A percentile compares a stretch with the other conserved stretches of the same genome.
Conservation (phyloP, 805 yeast species). For the Saccharomycopsis capsularis region DNA sequence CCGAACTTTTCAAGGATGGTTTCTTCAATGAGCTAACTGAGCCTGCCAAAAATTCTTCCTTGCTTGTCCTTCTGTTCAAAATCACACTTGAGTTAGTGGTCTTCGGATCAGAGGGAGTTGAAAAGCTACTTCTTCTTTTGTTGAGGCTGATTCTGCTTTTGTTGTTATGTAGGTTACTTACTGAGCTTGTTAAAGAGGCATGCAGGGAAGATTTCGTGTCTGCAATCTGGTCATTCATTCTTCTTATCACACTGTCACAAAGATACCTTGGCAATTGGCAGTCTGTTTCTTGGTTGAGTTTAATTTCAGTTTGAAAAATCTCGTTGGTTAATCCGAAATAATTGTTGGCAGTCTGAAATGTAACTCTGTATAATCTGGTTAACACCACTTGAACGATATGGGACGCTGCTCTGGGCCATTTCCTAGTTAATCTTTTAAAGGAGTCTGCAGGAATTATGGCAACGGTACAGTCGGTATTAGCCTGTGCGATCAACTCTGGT, state of each 20-base stretch:
- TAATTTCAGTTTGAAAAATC: slow-evolving; percentile 67
- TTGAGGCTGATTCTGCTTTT: not conserved
- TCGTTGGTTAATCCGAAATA: slow-evolving; percentile 82
- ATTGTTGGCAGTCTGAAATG: slow-evolving; percentile 82
- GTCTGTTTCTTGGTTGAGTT: slow-evolving; percentile 45
- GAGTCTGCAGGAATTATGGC: slow-evolving; percentile 88
- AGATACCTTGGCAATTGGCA: slow-evolving; percentile 58
- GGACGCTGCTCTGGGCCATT: slow-evolving; percentile 83
- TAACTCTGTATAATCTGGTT: slow-evolving; percentile 80
- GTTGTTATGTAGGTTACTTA: not conserved
- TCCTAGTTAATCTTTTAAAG: slow-evolving; percentile 60
- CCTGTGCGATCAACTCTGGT: slow-evolving; percentile 60
- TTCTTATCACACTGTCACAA: slow-evolving; percentile 47
- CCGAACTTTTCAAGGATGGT: not conserved
- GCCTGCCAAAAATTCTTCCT: not conserved
- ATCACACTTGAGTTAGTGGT: not conserved
- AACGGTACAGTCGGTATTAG: slow-evolving; percentile 69
- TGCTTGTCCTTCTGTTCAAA: not conserved
- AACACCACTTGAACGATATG: slow-evolving; percentile 91
- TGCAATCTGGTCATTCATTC: slow-evolving; percentile 27
- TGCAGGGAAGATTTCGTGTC: not conserved
- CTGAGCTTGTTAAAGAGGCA: not conserved
- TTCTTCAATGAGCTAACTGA: slow-evolving; percentile 1
- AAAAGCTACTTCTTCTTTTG: not conserved
- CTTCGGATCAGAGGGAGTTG: not conserved